A percentile compares a stretch with the other conserved stretches of the same genome.
phyloP scores from a whole-genome alignment of 2,329 filamentous ascomycete genomes.

The Lizonia empirigonia region DNA sequence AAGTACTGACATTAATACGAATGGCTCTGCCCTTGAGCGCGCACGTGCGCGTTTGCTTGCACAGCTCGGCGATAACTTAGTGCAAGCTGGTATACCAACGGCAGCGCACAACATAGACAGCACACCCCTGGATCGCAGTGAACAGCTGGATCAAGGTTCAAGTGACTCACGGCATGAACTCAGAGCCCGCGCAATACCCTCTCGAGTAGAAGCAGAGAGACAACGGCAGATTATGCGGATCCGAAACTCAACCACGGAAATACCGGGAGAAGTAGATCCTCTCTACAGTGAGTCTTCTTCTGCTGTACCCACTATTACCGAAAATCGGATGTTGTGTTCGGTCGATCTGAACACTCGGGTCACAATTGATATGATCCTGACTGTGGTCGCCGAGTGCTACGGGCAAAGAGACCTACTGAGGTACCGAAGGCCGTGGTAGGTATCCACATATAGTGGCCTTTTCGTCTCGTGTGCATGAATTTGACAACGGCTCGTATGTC shows the following conservation, averaged over 20 bases:
- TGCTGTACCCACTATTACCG: background rate
- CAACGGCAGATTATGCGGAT: constrained; percentile 25
- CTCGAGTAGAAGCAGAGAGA: constrained; percentile 31
- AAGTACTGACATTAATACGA: constrained; percentile 2
- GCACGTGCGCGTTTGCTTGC: constrained; percentile 56
- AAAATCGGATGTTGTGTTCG: constrained; percentile 40
- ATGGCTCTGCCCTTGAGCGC: constrained; percentile 51
- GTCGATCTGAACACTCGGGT: constrained; percentile 58
- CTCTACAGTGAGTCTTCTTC: background rate
- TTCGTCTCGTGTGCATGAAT: background rate
- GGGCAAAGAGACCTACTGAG: constrained; percentile 86
- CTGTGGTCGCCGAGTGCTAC: constrained; percentile 84
- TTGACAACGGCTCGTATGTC: background rate
- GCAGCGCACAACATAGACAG: background rate
- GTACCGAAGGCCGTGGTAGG: constrained; percentile 61
- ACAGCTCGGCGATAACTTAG: constrained; percentile 44
- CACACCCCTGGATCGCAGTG: background rate
- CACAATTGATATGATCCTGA: constrained; percentile 92
- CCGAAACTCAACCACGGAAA: constrained; percentile 4
- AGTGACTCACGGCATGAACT: background rate
- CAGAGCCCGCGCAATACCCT: constrained; percentile 9
- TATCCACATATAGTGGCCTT: background rate
- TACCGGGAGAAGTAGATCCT: background rate
- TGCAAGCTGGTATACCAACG: constrained; percentile 25
- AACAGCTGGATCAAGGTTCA: background rate